These are phyloP conservation scores for Dothidotthia symphoricarpi DNA, from an alignment of 2,329 filamentous ascomycete species.

Conservation along the genomic window DNA sequence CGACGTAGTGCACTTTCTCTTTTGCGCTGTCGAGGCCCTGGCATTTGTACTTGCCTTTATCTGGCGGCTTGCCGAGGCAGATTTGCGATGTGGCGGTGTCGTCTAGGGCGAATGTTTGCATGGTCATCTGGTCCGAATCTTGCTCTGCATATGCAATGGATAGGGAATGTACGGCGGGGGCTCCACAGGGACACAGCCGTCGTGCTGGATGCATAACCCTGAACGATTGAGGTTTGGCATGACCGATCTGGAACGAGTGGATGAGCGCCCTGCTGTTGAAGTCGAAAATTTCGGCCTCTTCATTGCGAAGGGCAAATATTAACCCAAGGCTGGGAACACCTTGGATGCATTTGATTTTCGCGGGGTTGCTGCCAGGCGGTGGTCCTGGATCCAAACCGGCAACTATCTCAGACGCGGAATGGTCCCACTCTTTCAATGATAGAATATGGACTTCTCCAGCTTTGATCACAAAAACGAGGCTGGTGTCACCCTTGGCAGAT, in stretches of 20 bases:
- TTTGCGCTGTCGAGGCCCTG: constrained; percentile 44
- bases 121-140: constrained; percentile 60
- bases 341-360: constrained; percentile 58
- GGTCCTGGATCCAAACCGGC: constrained; percentile 37
- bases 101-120: constrained; percentile 62
- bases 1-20: constrained; percentile 54
- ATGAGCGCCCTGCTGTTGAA: constrained; percentile 56
- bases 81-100: constrained; percentile 55
- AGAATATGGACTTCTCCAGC: constrained; percentile 38
- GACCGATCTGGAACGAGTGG: constrained; percentile 61
- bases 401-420: constrained; percentile 34
- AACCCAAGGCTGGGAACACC: constrained; percentile 58
- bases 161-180: constrained; percentile 60
- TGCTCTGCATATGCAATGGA: constrained; percentile 62
- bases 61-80: constrained; percentile 53
- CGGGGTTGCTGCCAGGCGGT: constrained; percentile 38
- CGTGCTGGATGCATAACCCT: constrained; percentile 58
- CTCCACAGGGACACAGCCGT: constrained; percentile 54
- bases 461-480: constrained; percentile 36
- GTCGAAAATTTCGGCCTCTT: constrained; percentile 61
- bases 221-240: constrained; percentile 60
- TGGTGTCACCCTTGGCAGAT: constrained; percentile 25
- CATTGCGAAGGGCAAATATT: constrained; percentile 60
- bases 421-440: constrained; percentile 20
- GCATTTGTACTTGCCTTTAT: constrained; percentile 32